A percentile compares a stretch with the other conserved stretches of the same genome.
Conservation (phyloP, 2,329 filamentous ascomycete species). For the Clarireedia hainanense region DNA sequence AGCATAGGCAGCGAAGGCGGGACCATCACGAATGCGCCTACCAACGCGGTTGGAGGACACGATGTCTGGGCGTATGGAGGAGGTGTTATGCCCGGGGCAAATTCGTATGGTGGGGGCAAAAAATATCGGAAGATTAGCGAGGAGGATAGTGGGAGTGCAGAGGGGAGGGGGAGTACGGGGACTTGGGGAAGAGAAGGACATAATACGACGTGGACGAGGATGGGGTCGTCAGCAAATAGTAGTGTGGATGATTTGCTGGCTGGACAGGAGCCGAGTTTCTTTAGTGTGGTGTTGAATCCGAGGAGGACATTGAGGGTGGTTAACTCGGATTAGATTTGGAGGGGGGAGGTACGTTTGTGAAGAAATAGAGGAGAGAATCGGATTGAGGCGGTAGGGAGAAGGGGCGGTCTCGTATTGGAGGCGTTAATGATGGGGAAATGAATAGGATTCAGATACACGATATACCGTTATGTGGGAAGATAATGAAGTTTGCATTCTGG, state of each 20-base stretch:
- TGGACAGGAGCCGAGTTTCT: constrained; percentile 62
- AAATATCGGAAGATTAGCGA: constrained; percentile 23
- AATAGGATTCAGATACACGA: not conserved
- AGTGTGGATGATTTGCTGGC: constrained; percentile 48
- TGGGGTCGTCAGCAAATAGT: constrained; percentile 31
- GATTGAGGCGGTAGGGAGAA: not conserved
- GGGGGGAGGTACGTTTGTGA: too few species aligned
- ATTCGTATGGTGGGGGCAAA: not conserved
- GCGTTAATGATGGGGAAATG: too few species aligned
- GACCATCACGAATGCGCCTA: too few species aligned
- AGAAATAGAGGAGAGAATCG: not conserved
- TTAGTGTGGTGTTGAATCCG: constrained; percentile 61
- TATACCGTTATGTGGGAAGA: not conserved
- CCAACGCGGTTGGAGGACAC: not conserved
- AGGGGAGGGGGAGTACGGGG: constrained; percentile 9
- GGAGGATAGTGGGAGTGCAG: constrained; percentile 19
- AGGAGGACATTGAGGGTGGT: constrained; percentile 62
- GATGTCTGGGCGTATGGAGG: constrained; percentile 16
- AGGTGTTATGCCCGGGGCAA: constrained; percentile 17
- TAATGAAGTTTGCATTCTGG: not conserved
- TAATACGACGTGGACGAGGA: not conserved
- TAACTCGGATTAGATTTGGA: constrained; percentile 35
- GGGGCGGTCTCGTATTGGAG: too few species aligned
- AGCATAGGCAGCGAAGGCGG: not conserved
- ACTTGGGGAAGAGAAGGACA: constrained; percentile 28